Percentiles rank a stretch among this genome's conserved stretches.
These are phyloP conservation scores for Boletellus dicymbophilus DNA, from an alignment of 1,284 basidiomycete species.

Conservation along the genomic window DNA sequence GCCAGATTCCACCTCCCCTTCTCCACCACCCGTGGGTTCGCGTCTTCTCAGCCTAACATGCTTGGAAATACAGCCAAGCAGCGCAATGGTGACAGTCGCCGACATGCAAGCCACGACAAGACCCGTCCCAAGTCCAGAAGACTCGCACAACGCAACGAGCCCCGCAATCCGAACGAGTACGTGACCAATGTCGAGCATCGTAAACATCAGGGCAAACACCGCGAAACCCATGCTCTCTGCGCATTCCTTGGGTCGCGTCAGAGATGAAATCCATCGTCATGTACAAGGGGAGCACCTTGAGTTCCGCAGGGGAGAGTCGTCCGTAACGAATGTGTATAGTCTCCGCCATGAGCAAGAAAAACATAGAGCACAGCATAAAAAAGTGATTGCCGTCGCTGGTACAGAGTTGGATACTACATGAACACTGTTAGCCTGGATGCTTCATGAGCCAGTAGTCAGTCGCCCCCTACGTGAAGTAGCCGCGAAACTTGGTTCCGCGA, in stretches of 20 bases:
- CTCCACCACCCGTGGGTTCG: too few relatives aligned
- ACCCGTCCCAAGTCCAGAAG: conserved; percentile 13
- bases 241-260: conserved; percentile 14
- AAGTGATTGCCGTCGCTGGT: conserved; percentile 10
- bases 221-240: conserved; percentile 19
- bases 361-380: conserved; percentile 13
- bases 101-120: conserved; percentile 21
- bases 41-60: neutral
- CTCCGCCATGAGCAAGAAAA: conserved; percentile 22
- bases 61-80: conserved; percentile 1
- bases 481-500: conserved; percentile 22
- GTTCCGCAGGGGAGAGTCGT: conserved; percentile 19
- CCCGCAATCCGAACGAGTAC: conserved; percentile 17
- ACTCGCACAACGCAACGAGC: conserved; percentile 14
- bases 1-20: too few relatives aligned
- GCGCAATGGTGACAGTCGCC: conserved; percentile 2
- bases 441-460: neutral
- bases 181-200: conserved; percentile 21
- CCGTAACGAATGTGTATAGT: conserved; percentile 24
- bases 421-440: conserved; percentile 1
- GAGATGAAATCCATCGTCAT: neutral
- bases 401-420: conserved; percentile 27
- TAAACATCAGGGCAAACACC: conserved; percentile 21
- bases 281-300: conserved; percentile 21
- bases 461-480: conserved; percentile 19